Base-by-base conservation (phyloP, 768 basidiomycete genomes). In the Tulasnella calospora region DNA sequence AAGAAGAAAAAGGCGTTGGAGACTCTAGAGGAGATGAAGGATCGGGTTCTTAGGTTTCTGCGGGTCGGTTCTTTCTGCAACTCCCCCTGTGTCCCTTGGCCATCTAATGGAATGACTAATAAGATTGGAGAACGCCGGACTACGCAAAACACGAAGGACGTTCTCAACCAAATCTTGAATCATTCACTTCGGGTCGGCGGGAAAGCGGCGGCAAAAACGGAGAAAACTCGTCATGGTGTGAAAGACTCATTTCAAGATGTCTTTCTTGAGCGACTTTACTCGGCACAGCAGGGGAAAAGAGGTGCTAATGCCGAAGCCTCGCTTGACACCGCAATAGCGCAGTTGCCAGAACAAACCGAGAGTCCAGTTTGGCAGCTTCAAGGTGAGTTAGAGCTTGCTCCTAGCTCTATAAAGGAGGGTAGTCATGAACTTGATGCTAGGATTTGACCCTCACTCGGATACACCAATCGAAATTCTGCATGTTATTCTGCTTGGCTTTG, bases 221-320 rank as follows among this genome's bases (percentile, higher is more conserved):
- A 27, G 23, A 27, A 38, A 36, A 73, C 71, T 23, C n/a, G 36
- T n/a, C 36, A 27, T 73, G 71, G 71, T 15, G 27, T 73, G 27
- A 73, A 73, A 38, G 71, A 73, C 36, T 23, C n/a, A 38, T 73
- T 27, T 73, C 71, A 73, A 73, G 71, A 73, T n/a, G 23, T 38
- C 3, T 73, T 73, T 36, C 27, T 73, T 40, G 71, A 73, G 23
- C 27, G 38, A 27, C 71, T 73, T 40, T 73, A 67, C 33, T n/a
- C n/a, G 33, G n/a, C 61, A 36, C n/a, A 23, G 27, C 23, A 73
- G 71, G 71, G 71, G 71, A 30, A 40, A 40, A 40, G 38, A 40
- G 38, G 38, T 40, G 38, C 38, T 40, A 3, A 40, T 40, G 38
- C 38, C 38, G 38, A 40, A 40, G 38, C 38, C 38, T 40, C 38